Base-by-base conservation (phyloP, 345 rosid genomes). In the Brassica cretica region DNA sequence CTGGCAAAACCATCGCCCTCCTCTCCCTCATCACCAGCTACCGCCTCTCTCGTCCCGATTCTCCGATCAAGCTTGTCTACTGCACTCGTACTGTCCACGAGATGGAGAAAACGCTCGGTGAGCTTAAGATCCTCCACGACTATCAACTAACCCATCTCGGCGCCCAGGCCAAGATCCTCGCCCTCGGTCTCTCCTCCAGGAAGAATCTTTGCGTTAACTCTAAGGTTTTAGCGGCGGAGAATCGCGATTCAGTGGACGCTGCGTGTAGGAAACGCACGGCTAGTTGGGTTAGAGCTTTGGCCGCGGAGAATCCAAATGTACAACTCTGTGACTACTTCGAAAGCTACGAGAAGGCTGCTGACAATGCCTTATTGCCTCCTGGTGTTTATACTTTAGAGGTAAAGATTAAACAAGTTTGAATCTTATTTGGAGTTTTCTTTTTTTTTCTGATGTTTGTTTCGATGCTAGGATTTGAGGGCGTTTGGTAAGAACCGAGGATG, bases 81-180 rank as follows among this genome's bases (percentile, higher is more conserved):
- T 95, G 99, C 76, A 95, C 97, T 41, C 96, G 99, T 80, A 93
- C 98, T 10, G 99, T 95, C 30, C 98, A 91, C 77, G 99, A 95
- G 88, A 93, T 95, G 99, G 99, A 95, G 87, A 95, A 95, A 76
- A 95, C 99, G 29, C 82, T 93, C 0, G 92, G 90, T 66, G 99
- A 95, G 82, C 87, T 95, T 74, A 91, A 87, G 84, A 60, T 85
- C 3, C 84, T 95, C 65, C 95, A 93, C 74, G 84, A 83, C 21
- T 95, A 95, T 80, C 99, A 90, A 82, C 75, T 86, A 72, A 79
- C 72, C 61, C 86, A 88, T 59, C 82, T 91, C 56, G 98, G 98
- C 27, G 78, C 86, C 24, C 88, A 89, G 66, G 93, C 99, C 4
- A 86, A 68, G 84, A 85, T 90, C 72, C 85, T 95, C 39, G 98